These are phyloP conservation scores for Cantharellus cinnabarinus DNA, from an alignment of 768 basidiomycete genomes.

Conservation along the genomic window DNA sequence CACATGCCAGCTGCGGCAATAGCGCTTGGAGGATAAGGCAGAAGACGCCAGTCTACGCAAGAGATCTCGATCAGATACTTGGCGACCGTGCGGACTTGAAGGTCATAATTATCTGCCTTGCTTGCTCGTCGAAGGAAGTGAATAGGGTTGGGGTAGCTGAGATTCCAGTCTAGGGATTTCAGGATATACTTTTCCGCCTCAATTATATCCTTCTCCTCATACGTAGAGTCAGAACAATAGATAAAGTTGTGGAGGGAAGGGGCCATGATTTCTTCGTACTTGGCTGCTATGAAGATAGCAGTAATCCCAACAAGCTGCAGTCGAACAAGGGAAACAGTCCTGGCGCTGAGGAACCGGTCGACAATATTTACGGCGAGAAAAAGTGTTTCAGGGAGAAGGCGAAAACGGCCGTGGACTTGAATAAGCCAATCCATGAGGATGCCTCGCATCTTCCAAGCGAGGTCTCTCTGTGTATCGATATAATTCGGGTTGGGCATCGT, in stretches of 20 bases:
- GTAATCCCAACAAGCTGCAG: constrained; percentile 82
- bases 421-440: constrained; percentile 87
- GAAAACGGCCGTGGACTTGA: constrained; percentile 74
- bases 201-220: constrained; percentile 59
- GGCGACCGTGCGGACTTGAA: constrained; percentile 64
- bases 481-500: constrained; percentile 74
- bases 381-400: constrained; percentile 72
- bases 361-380: constrained; percentile 75
- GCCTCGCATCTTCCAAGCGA: constrained; percentile 78
- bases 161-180: constrained; percentile 67
- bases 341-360: constrained; percentile 43
- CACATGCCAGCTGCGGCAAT: constrained; percentile 72
- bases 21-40: constrained; percentile 53
- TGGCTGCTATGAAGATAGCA: constrained; percentile 71
- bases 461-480: constrained; percentile 63
- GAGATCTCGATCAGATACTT: constrained; percentile 85
- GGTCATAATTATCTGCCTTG: constrained; percentile 84
- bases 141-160: constrained; percentile 75
- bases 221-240: constrained; percentile 57
- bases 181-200: constrained; percentile 80
- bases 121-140: constrained; percentile 74
- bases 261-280: constrained; percentile 82
- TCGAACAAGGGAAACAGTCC: constrained; percentile 61
- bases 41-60: constrained; percentile 58
- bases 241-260: constrained; percentile 69